A percentile compares a stretch with the other conserved stretches of the same genome.
phyloP scores from a whole-genome alignment of 108 stramenopile genomes.

The Discostella stelligeroides region DNA sequence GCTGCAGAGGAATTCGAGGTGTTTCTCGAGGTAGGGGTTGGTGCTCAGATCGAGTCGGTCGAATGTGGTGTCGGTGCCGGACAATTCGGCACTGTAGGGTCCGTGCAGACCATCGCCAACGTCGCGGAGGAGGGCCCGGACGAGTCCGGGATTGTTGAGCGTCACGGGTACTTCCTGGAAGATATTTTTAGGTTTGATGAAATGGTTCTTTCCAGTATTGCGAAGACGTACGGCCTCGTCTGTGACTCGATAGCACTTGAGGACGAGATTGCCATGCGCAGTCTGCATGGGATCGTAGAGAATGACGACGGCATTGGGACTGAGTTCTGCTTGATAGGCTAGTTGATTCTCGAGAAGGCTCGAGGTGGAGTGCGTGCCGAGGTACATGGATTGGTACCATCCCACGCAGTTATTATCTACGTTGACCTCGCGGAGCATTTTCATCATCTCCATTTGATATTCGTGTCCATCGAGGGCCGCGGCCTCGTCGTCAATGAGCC shows the following conservation, averaged over 20 bases:
- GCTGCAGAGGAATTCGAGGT: conserved; percentile 91
- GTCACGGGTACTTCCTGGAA: conserved; percentile 94
- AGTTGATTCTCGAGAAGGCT: conserved; percentile 92
- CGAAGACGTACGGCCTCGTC: conserved; percentile 85
- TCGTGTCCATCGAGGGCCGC: conserved; percentile 79
- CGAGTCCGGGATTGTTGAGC: conserved; percentile 87
- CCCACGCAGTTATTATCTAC: conserved; percentile 99
- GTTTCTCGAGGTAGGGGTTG: conserved; percentile 94
- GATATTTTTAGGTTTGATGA: conserved; percentile 81
- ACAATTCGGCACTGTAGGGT: conserved; percentile 35
- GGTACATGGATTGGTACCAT: conserved; percentile 98
- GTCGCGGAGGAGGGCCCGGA: conserved; percentile 83
- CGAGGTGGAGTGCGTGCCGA: conserved; percentile 92
- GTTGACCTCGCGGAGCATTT: conserved; percentile 97
- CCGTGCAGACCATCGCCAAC: conserved; percentile 65
- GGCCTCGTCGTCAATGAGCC: conserved; percentile 57
- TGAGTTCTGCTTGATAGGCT: conserved; percentile 92
- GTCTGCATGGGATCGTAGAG: conserved; percentile 98
- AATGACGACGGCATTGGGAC: conserved; percentile 93
- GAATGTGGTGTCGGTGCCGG: conserved; percentile 60
- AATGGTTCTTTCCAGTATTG: conserved; percentile 61
- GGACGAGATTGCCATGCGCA: conserved; percentile 81
- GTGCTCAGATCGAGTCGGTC: conserved; percentile 92
- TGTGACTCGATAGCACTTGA: conserved; percentile 94
- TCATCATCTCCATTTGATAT: conserved; percentile 98